Evolutionary conservation across 768 basidiomycete genomes (phyloP), one percentile per base, ranked within the genome.

Genomic region (Auriscalpium vulgare): DNA sequence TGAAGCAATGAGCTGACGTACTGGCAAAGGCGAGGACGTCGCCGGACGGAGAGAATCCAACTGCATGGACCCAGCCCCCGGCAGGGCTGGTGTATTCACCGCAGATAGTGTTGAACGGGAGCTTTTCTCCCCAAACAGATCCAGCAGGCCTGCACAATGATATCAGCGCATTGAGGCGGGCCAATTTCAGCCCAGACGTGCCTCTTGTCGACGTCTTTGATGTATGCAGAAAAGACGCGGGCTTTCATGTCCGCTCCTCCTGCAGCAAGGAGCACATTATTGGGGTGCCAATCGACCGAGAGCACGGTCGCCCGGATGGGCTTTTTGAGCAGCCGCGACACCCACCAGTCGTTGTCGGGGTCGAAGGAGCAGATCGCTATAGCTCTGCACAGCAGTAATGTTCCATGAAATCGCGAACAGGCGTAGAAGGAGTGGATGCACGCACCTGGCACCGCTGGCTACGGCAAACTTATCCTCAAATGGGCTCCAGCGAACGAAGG

Each of bases 161-260:
- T 47, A 47, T 10, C 17, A 53, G 9, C 37, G 50, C 21, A 29
- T 7, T 29, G 29, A 29, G 29, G 29, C 29, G 29, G 29, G 1
- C 4, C 29, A 29, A 29, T 29, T 29, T 29, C 29, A 5, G 29
- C 29, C 29, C 29, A 7, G 23, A 66, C 77, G 60, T 61, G 88
- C 95, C 85, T 89, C 66, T 90, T 84, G 67, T 99, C 97, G 19
- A 97, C 85, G 63, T 97, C 97, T 76, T 99, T 99, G 75, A 98
- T 95, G 71, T 92, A 98, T 4, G 94, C 97, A 1, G 95, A 97
- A 71, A 98, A 91, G 8, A 99, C 97, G 17, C 95, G 82, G 10
- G 97, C 97, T 72, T 95, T 95, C 83, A 92, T 92, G 67, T 99
- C 97, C 0, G 95, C 94, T 56, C 91, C 87, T n/a, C 97, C 97